Base-by-base conservation (phyloP, 108 stramenopile genomes). In the Epithemia pelagica region DNA sequence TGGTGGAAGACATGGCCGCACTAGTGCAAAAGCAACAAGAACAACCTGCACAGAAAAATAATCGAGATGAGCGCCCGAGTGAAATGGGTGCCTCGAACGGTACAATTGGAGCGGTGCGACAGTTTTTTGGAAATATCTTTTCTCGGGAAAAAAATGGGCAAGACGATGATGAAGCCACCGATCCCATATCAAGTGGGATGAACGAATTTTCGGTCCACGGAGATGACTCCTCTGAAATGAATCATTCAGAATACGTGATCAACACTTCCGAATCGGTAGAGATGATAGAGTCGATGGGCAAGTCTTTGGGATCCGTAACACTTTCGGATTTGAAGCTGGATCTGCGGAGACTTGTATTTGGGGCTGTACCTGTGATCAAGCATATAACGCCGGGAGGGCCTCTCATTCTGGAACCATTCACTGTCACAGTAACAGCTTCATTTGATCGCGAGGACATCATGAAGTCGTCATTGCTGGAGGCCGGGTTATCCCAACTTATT, bases 1-100 rank as follows among this genome's bases (percentile, higher is more conserved):
- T 95, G 90, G 89, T 95, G 20, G 76, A 82, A 37, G 94, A 95
- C 66, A 95, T 95, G 92, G 81, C 92, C 18, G 71, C 81, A 0
- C 64, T 90, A 56, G 72, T 82, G 51, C 30, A 75, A 27, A 65
- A 59, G 3, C 73, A 74, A 68, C 67, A 69, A 74, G 69, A 55
- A 28, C 62, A 55, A 57, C 61, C 67, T 32, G 56, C 32, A 58
- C 66, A 56, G 52, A 77, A 56, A 28, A 67, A 62, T n/a, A 46
- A 46, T 10, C 37, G 37, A 46, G 37, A 46, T 10, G 37, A 46
- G 37, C 5, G 21, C 15, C n/a, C 25, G 56, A 57, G 7, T 21
- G 56, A 26, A 7, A 21, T 7, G 7, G 56, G 56, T 27, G 26
- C 21, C n/a, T 10, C 7, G 8, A 3, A 52, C 23, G 33, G 64